These are phyloP conservation scores for Cadophora malorum DNA, from an alignment of 2,329 filamentous ascomycete genomes.

Conservation along the genomic window DNA sequence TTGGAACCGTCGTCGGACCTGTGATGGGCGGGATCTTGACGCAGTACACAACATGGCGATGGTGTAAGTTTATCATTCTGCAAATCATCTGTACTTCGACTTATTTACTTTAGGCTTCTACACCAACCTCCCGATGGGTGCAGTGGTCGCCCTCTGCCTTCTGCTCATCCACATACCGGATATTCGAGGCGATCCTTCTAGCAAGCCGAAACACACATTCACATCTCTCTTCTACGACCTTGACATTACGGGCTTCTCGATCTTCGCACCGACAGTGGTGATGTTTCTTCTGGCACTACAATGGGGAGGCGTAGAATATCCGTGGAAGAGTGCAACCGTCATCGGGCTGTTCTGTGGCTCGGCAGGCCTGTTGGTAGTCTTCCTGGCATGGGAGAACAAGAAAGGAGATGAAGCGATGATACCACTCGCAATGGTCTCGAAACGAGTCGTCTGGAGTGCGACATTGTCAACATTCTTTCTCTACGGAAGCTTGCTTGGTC, in stretches of 20 bases:
- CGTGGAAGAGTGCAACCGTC: conserved; percentile 43
- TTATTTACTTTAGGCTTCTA: conserved; percentile 44
- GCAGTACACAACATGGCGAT: conserved; percentile 46
- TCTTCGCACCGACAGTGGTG: conserved; percentile 46
- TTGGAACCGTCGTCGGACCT: conserved; percentile 42
- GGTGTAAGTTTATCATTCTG: conserved; percentile 36
- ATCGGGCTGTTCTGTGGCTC: conserved; percentile 43
- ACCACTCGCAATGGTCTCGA: conserved; percentile 36
- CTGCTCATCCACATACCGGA: conserved; percentile 48
- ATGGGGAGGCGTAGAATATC: conserved; percentile 46
- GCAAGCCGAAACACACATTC: conserved; percentile 8
- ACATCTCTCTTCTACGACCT: conserved; percentile 30
- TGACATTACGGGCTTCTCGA: conserved; percentile 45
- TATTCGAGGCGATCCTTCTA: conserved; percentile 17
- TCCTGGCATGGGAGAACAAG: conserved; percentile 41
- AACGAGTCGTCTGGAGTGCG: conserved; percentile 36
- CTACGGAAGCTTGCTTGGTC: conserved; percentile 26
- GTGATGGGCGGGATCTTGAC: conserved; percentile 47
- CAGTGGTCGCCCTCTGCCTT: conserved; percentile 43
- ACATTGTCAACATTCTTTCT: conserved; percentile 31
- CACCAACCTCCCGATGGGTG: conserved; percentile 52
- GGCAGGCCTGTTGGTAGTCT: conserved; percentile 33
- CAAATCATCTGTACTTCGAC: neutral
- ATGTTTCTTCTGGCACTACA: conserved; percentile 46
- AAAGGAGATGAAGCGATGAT: conserved; percentile 43